Evolutionary conservation across 768 basidiomycete genomes (phyloP).

Genomic region (Chalciporus piperatus): DNA sequence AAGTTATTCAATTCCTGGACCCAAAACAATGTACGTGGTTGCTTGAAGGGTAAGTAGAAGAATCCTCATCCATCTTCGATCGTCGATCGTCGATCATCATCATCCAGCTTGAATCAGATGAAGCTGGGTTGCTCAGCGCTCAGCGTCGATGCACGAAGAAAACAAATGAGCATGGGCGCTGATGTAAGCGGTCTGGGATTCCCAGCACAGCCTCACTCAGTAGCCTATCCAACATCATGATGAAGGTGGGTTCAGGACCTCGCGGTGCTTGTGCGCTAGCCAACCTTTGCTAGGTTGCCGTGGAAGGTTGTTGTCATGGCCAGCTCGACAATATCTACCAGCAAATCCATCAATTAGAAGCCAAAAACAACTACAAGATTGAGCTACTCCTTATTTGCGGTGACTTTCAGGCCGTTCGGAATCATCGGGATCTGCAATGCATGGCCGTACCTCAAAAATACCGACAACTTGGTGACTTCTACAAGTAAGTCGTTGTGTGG

Average conservation of each 20-base stretch:
- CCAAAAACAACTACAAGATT: constrained; percentile 59
- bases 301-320: constrained; percentile 96
- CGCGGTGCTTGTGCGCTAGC: neutral
- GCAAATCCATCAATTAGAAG: constrained; percentile 63
- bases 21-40: no score
- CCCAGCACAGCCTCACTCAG: neutral
- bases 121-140: no score
- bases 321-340: constrained; percentile 85
- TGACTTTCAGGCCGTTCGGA: constrained; percentile 93
- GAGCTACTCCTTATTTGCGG: constrained; percentile 92
- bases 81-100: no score
- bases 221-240: constrained; percentile 4
- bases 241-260: constrained; percentile 21
- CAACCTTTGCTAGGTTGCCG: constrained; percentile 58
- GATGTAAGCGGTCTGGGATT: no score
- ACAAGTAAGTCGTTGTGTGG: constrained; percentile 48
- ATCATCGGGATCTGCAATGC: constrained; percentile 77
- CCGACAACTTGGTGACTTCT: constrained; percentile 77
- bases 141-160: no score
- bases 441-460: constrained; percentile 94
- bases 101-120: no score
- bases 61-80: no score
- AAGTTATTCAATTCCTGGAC: no score
- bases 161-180: no score
- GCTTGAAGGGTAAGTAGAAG: no score